Base-by-base conservation (phyloP, 345 rosid genomes). In the Microcos paniculata region DNA sequence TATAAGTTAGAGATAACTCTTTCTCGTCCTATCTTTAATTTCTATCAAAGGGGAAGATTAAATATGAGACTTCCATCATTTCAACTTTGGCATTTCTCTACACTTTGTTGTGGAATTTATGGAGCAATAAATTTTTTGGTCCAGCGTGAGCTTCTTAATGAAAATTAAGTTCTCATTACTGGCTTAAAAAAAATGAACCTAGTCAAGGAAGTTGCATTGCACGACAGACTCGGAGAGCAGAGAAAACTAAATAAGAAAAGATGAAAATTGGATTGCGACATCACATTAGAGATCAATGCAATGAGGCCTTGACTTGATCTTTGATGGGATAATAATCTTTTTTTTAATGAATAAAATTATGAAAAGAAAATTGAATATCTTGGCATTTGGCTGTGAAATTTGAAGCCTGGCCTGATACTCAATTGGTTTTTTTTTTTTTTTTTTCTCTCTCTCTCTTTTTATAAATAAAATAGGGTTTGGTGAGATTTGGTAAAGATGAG, bases 201-300 rank as follows among this genome's bases (percentile, higher is more conserved):
- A 31, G 73, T 70, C 61, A 70, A 70, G 57, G 61, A 51, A 51
- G 21, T 33, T 51, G 46, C 61, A 70, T 51, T 31, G 46, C 58
- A 70, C 73, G 45, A n/a, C 10, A 51, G 53, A 11, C 59, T 51
- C 40, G 61, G 51, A 21, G n/a, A 51, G 51, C 33, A 12, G 33
- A 57, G 62, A 55, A 24, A 1, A 12, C 62, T 58, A 58, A 58
- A 58, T 28, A 58, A 56, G 61, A 23, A 56, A 55, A 55, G 4
- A 28, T 26, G 0, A 3, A 55, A 55, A 9, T 0, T 9, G 30
- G 59, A 23, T 23, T 28, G 62, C 19, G 4, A 31, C 61, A 51
- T 70, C 40, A 67, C 56, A 46, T 1, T 26, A 0, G n/a, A 66
- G 71, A 66, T 24, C 40, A 48, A 18, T 4, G 30, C 53, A 69